Conservation (phyloP, 495 filamentous ascomycete species). For the Echria macrotheca region DNA sequence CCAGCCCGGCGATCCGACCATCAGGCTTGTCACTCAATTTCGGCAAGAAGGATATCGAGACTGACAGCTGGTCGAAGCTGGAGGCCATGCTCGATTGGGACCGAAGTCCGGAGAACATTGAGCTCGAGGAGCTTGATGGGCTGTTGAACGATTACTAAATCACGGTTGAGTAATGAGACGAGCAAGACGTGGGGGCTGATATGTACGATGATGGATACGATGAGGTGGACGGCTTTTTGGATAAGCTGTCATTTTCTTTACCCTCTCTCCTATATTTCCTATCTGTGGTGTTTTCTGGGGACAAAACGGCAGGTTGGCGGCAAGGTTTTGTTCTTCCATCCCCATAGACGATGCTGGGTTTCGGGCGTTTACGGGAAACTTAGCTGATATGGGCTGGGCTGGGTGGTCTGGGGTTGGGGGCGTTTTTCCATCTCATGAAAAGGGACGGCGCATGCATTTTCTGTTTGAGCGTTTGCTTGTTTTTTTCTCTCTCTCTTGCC, state of each 20-base stretch:
- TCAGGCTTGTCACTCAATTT: constrained; percentile 38
- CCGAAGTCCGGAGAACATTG: constrained; percentile 79
- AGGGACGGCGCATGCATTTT: too few species aligned
- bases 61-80: constrained; percentile 46
- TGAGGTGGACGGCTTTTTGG: constrained; percentile 7
- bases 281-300: background rate
- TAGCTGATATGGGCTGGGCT: constrained; percentile 27
- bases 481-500: background rate
- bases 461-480: constrained; percentile 1
- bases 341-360: constrained; percentile 26
- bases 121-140: constrained; percentile 88
- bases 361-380: constrained; percentile 25
- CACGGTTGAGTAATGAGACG: constrained; percentile 9
- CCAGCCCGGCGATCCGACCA: constrained; percentile 41
- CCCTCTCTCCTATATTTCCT: too few species aligned
- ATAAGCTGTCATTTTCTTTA: too few species aligned
- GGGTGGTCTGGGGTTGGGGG: constrained; percentile 16
- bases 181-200: constrained; percentile 16
- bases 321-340: too few species aligned
- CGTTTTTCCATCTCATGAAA: constrained; percentile 13
- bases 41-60: constrained; percentile 47
- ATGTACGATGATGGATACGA: constrained; percentile 19
- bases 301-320: too few species aligned
- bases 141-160: constrained; percentile 66
- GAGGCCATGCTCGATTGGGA: constrained; percentile 58